Base-by-base conservation (phyloP, 2,329 filamentous ascomycete species). In the Xylaria digitata region DNA sequence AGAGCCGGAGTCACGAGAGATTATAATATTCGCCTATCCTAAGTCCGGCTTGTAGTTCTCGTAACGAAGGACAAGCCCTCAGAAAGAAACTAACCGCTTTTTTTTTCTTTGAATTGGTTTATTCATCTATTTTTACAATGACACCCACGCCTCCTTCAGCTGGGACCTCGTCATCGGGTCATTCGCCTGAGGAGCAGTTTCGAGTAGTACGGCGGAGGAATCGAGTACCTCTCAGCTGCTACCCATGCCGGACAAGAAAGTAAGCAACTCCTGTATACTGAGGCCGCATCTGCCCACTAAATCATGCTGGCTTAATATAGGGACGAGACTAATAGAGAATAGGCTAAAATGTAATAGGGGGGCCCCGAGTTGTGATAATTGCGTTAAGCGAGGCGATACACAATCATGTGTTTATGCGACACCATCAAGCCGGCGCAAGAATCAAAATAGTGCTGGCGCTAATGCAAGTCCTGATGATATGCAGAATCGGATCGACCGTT, bases 401-500 rank as follows among this genome's bases (percentile, higher is more conserved):
- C 82, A 86, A 62, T 91, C 92, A 64, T 98, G 95, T 82, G 92
- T 91, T 71, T 98, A 97, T 83, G 94, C 93, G 53, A 86, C 89
- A 58, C 90, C 89, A 43, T 80, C 84, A 37, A 83, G 82, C 59
- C 87, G 93, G 73, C 96, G 93, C 80, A 96, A 93, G 85, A 89
- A 83, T 75, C 87, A 90, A 79, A 86, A 81, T 81, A 75, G 66
- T 69, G 72, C 71, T 40, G 87, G 81, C 84, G 86, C 78, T 67
- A 80, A 85, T 73, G 81, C 85, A 61, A 89, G 80, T 73, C 93
- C 95, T 56, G 94, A 97, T 85, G 95, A 97, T 80, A 97, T 98
- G 95, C 95, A 98, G 82, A 97, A 96, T 77, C 92, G 96, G 78
- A 98, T 98, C 82, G 94, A 98, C 83, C 89, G 95, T 74, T 85